A percentile compares a stretch with the other conserved stretches of the same genome.
Evolutionary conservation across 257 asterid species (phyloP).

Genomic region (Plantago ovata): DNA sequence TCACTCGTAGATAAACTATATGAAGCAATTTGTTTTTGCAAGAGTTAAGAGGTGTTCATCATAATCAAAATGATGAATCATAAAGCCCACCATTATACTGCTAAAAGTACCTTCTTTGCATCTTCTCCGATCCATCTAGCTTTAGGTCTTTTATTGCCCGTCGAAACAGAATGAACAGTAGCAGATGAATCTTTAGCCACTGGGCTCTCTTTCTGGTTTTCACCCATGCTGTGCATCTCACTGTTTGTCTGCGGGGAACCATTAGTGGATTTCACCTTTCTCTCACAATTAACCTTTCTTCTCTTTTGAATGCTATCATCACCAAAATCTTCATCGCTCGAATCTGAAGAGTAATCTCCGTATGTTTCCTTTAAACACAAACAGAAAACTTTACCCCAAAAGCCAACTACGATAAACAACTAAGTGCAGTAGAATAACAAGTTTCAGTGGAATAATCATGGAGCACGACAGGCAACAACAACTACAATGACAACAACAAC

Average conservation of each 20-base stretch:
- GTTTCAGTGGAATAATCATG: constrained; percentile 4
- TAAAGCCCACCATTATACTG: neutral
- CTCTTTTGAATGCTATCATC: constrained; percentile 44
- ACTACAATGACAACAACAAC: too few species aligned
- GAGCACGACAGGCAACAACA: constrained; percentile 11
- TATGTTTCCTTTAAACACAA: constrained; percentile 62
- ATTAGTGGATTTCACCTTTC: constrained; percentile 26
- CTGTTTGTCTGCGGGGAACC: constrained; percentile 22
- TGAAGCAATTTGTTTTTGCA: constrained; percentile 12
- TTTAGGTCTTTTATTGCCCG: constrained; percentile 27
- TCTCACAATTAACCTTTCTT: constrained; percentile 34
- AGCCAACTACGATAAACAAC: constrained; percentile 2
- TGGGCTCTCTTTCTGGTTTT: constrained; percentile 27
- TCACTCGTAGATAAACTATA: constrained; percentile 9
- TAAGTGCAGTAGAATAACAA: constrained; percentile 13
- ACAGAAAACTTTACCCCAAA: constrained; percentile 18
- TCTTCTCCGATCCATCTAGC: constrained; percentile 60
- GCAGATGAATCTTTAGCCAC: constrained; percentile 19
- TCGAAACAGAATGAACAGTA: constrained; percentile 42
- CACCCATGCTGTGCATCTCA: constrained; percentile 25
- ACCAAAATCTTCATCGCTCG: constrained; percentile 86
- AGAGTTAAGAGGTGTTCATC: too few species aligned
- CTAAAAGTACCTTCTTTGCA: constrained; percentile 54
- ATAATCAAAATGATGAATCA: too few species aligned
- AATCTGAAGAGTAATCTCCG: constrained; percentile 71